phyloP scores from a whole-genome alignment of 495 filamentous ascomycete genomes.

The Penicillium egyptiacum region DNA sequence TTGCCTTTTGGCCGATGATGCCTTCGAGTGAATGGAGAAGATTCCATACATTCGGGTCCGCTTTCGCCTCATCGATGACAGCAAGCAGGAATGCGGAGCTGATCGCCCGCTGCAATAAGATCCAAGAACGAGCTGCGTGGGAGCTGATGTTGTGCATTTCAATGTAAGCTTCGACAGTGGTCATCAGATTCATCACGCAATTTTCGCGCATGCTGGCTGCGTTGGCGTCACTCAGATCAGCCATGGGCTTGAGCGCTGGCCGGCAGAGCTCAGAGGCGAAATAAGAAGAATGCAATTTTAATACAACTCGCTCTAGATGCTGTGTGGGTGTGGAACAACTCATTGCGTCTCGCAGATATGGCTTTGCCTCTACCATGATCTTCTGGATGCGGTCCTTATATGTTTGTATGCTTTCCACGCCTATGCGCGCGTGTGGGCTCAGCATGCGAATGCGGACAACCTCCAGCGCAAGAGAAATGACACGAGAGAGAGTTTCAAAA shows the following conservation, averaged over 20 bases:
- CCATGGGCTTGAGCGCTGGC: slow-evolving; percentile 50
- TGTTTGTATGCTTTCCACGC: slow-evolving; percentile 45
- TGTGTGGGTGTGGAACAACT: slow-evolving; percentile 49
- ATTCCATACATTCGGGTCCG: slow-evolving; percentile 39
- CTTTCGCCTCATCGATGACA: slow-evolving; percentile 46
- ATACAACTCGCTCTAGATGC: slow-evolving; percentile 54
- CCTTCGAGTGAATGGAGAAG: slow-evolving; percentile 42
- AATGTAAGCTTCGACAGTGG: slow-evolving; percentile 47
- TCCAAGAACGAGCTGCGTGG: slow-evolving; percentile 48
- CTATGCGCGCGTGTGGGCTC: slow-evolving; percentile 44
- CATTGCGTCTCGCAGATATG: slow-evolving; percentile 51
- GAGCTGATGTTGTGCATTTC: slow-evolving; percentile 48
- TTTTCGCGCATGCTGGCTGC: slow-evolving; percentile 46
- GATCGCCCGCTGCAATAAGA: slow-evolving; percentile 48
- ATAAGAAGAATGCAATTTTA: slow-evolving; percentile 60
- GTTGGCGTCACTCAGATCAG: slow-evolving; percentile 35
- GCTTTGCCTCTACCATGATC: slow-evolving; percentile 53
- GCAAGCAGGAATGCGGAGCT: slow-evolving; percentile 50
- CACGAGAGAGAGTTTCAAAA: slow-evolving; percentile 54
- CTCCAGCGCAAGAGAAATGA: slow-evolving; percentile 54
- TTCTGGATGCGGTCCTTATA: slow-evolving; percentile 52
- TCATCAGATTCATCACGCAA: slow-evolving; percentile 43
- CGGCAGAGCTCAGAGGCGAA: slow-evolving; percentile 60
- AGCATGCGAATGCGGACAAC: slow-evolving; percentile 58
- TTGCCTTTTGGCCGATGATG: slow-evolving; percentile 48